Base-by-base conservation (phyloP, 2,329 filamentous ascomycete species). In the Penicillium polonicum region DNA sequence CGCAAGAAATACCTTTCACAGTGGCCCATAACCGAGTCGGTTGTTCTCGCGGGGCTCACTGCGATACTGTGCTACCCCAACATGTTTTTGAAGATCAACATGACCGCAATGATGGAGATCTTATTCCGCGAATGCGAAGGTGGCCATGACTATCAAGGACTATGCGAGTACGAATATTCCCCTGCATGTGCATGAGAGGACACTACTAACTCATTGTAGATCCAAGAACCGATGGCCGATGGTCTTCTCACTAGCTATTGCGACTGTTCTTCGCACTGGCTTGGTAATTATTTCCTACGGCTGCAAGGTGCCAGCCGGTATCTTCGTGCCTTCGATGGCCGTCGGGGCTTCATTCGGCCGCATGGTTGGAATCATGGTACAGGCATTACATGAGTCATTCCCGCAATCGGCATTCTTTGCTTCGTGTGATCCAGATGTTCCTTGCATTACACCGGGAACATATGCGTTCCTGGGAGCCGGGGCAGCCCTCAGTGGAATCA, bases 31-130 rank as follows among this genome's bases (percentile, higher is more conserved):
- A 82, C 92, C 4, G 94, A 99, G 74, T 90, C 92, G 0, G 92
- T 91, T 0, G 76, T 96, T 17, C 79, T 99, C 41, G 92, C 94
- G 1, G 85, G 87, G 0, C 83, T 86, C 8, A 99, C 94, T 4
- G 94, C 92, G 10, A 82, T 97, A 25, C 82, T 99, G n/a, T 97
- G 93, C 75, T 99, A 96, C 70, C 94, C 93, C 0, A 99, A 99
- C 68, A 92, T 90, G 73, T 97, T 99, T 64, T 73, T 99, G 56
- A 84, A 91, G 55, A 97, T 97, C 68, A 95, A 99, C 76, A 97
- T 99, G 94, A 97, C 94, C 0, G 93, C 97, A 78, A 96, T 92
- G 79, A 97, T 99, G 94, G 92, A 97, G 73, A 96, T 97, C 62
- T 79, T 99, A 12, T 99, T 99, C 74, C 83, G 90, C 15, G 94